phyloP scores from a whole-genome alignment of 176 grass and related monocot genomes.

The Puya raimondii region DNA sequence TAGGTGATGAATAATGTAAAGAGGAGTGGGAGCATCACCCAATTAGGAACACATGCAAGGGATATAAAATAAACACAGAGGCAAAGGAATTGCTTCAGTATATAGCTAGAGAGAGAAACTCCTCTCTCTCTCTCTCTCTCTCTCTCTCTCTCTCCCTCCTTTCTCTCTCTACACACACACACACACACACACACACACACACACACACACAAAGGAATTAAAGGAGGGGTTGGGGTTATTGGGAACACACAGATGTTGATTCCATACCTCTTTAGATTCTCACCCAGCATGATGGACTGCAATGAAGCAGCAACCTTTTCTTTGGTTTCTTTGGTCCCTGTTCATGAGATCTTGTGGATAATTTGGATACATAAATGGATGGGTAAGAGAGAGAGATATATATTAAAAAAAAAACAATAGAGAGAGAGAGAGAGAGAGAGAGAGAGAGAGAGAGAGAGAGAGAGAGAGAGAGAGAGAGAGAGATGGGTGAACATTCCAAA shows the following conservation, averaged over 20 bases:
- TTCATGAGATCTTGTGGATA: not conserved
- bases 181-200: too few species aligned
- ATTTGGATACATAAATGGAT: not conserved
- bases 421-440: too few species aligned
- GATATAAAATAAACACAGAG: not conserved
- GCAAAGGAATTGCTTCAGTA: not conserved
- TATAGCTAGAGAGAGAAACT: too few species aligned
- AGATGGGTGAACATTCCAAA: slow-evolving; percentile 23
- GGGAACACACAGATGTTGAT: slow-evolving; percentile 18
- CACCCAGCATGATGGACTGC: slow-evolving; percentile 19
- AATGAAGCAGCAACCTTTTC: slow-evolving; percentile 12
- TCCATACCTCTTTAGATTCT: slow-evolving; percentile 15
- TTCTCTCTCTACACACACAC: too few species aligned
- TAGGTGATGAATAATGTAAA: too few species aligned
- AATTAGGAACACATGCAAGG: too few species aligned
- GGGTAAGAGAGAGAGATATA: not conserved
- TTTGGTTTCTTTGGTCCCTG: not conserved
- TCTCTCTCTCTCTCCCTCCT: too few species aligned
- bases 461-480: not conserved
- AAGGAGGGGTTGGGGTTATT: not conserved
- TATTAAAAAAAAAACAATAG: too few species aligned
- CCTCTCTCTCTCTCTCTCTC: too few species aligned
- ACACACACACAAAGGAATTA: not conserved
- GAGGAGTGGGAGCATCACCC: too few species aligned
- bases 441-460: not conserved